phyloP scores from a whole-genome alignment of 1,284 basidiomycete species.

The Cryptococcus sp. region DNA sequence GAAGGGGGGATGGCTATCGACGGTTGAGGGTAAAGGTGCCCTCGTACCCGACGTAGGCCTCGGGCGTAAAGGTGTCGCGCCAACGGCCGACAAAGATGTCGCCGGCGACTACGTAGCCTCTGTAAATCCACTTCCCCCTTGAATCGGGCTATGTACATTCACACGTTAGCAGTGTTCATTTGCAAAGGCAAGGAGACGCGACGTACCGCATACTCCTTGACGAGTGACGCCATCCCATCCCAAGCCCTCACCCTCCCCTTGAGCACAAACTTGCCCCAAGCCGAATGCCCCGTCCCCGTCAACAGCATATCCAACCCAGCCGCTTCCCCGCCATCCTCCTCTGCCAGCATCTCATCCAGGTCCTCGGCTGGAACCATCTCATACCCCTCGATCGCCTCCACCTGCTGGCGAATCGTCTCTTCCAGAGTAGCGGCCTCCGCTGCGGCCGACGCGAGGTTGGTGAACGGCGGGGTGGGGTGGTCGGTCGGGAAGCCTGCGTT shows the following conservation, averaged over 20 bases:
- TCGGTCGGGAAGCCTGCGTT: constrained; percentile 47
- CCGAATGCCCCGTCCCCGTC: constrained; percentile 54
- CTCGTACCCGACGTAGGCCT: constrained; percentile 49
- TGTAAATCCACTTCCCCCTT: constrained; percentile 55
- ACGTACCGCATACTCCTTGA: constrained; percentile 54
- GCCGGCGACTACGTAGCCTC: constrained; percentile 50
- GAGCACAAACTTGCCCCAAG: constrained; percentile 55
- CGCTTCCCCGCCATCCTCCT: constrained; percentile 23
- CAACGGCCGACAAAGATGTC: constrained; percentile 48
- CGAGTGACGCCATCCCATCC: constrained; percentile 55
- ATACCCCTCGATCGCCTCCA: constrained; percentile 42
- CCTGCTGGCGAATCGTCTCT: constrained; percentile 39
- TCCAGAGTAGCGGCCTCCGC: constrained; percentile 39
- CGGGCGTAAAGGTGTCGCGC: constrained; percentile 49
- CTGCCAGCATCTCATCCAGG: constrained; percentile 25
- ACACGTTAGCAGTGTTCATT: neutral
- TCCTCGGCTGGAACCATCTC: constrained; percentile 38
- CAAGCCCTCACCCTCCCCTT: constrained; percentile 53
- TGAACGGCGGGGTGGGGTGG: constrained; percentile 21
- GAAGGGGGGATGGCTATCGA: constrained; percentile 21
- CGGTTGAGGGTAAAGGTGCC: constrained; percentile 51
- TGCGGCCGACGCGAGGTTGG: constrained; percentile 24
- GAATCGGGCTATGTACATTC: constrained; percentile 45
- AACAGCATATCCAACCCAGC: constrained; percentile 50
- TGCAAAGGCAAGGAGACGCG: neutral